Conservation (phyloP, 768 basidiomycete genomes). For the Strobilomyces confusus region DNA sequence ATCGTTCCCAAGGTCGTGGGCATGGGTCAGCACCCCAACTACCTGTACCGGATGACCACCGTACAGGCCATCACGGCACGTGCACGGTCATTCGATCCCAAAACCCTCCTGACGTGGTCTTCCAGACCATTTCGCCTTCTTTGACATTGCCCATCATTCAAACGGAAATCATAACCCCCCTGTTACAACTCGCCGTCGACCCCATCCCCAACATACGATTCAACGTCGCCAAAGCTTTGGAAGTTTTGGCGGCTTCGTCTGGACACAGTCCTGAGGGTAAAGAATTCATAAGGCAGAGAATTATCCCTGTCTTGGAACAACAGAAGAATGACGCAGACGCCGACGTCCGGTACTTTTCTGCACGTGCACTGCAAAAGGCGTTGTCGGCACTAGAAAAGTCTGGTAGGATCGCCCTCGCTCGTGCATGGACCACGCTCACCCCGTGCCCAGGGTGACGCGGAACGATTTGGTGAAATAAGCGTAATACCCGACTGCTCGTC, state of each 20-base stretch:
- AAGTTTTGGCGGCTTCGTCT: constrained; percentile 77
- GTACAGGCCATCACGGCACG: constrained; percentile 96
- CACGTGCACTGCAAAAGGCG: constrained; percentile 68
- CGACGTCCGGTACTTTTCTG: constrained; percentile 93
- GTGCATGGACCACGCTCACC: constrained; percentile 1
- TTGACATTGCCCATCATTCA: constrained; percentile 80
- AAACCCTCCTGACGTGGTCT: constrained; percentile 6
- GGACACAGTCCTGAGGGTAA: constrained; percentile 62
- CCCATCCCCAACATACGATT: constrained; percentile 99
- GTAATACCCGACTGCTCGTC: constrained; percentile 31
- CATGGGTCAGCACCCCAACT: constrained; percentile 96
- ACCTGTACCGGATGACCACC: constrained; percentile 97
- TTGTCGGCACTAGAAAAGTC: constrained; percentile 34
- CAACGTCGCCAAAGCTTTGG: constrained; percentile 94
- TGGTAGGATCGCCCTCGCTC: constrained; percentile 27
- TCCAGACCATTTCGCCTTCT: constrained; percentile 92
- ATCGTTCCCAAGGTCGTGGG: constrained; percentile 97
- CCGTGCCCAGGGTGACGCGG: constrained; percentile 19
- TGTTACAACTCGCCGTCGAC: constrained; percentile 79
- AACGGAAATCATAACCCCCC: constrained; percentile 77
- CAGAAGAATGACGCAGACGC: constrained; percentile 88
- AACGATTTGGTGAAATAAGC: constrained; percentile 19
- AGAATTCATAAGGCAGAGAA: constrained; percentile 66
- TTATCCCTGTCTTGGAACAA: constrained; percentile 81
- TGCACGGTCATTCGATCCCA: constrained; percentile 1